Evolutionary conservation across 805 yeast genomes (phyloP).

Genomic region (Schizosaccharomyces cryophilus): DNA sequence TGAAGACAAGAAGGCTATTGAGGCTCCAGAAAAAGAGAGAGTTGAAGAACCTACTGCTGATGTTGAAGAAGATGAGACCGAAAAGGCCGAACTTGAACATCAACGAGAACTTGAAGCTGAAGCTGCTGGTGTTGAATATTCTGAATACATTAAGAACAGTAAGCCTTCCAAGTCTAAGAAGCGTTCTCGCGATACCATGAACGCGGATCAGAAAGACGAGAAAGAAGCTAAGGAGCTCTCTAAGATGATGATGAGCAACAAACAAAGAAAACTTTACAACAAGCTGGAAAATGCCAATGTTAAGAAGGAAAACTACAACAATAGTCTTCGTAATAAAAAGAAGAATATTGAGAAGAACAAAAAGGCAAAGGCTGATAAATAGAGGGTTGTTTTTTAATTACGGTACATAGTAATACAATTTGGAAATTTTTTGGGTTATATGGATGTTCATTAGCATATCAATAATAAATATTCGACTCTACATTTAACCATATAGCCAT

Average conservation of each 20-base stretch:
- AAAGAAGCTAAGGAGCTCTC: constrained; percentile 70
- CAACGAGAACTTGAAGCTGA: constrained; percentile 76
- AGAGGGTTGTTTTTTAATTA: neutral
- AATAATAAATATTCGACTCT: neutral
- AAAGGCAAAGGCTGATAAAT: constrained; percentile 7
- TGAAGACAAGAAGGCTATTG: constrained; percentile 24
- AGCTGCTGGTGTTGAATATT: constrained; percentile 58
- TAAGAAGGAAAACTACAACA: constrained; percentile 55
- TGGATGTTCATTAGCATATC: neutral
- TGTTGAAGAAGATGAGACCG: constrained; percentile 7
- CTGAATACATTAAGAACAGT: constrained; percentile 14
- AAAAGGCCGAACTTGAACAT: constrained; percentile 27
- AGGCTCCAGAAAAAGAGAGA: constrained; percentile 21
- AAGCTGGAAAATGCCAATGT: constrained; percentile 82
- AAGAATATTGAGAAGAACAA: constrained; percentile 45
- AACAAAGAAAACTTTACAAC: constrained; percentile 79
- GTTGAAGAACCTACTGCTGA: constrained; percentile 8
- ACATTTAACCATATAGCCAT: neutral
- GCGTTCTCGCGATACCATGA: constrained; percentile 14
- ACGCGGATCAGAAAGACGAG: constrained; percentile 29
- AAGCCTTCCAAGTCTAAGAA: constrained; percentile 19
- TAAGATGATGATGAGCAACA: constrained; percentile 93
- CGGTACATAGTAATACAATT: neutral
- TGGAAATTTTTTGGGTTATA: neutral
- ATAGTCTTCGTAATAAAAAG: constrained; percentile 41